These are phyloP conservation scores for Blastobotrys buckinghamii DNA, from an alignment of 1,139 yeast genomes.

Conservation along the genomic window DNA sequence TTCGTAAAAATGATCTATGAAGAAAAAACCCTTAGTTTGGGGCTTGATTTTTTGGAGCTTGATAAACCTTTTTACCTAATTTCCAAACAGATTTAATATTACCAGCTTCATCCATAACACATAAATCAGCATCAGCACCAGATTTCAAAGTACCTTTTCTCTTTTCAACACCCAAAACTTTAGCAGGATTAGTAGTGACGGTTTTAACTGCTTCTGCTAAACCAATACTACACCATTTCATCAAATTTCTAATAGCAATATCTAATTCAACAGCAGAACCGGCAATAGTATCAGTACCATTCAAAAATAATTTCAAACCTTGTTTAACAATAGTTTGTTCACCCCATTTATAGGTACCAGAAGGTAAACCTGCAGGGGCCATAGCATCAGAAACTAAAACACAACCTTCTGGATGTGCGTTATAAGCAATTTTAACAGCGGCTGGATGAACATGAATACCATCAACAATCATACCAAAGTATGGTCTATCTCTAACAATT, in stretches of 20 bases:
- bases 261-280: constrained; percentile 58
- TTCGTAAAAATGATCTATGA: no score
- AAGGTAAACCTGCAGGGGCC: constrained; percentile 41
- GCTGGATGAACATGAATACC: constrained; percentile 61
- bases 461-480: constrained; percentile 55
- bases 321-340: constrained; percentile 42
- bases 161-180: constrained; percentile 41
- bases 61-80: constrained; percentile 40
- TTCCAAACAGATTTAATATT: constrained; percentile 47
- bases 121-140: constrained; percentile 58
- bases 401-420: constrained; percentile 50
- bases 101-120: constrained; percentile 44
- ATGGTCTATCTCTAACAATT: constrained; percentile 35
- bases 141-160: constrained; percentile 47
- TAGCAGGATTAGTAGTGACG: constrained; percentile 54
- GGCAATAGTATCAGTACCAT: constrained; percentile 57
- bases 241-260: constrained; percentile 48
- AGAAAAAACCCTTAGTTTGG: neutral
- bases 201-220: constrained; percentile 52
- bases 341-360: constrained; percentile 40
- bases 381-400: constrained; percentile 60
- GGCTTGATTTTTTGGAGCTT: constrained; percentile 15
- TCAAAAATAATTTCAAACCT: constrained; percentile 44
- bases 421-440: constrained; percentile 49
- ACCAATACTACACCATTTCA: constrained; percentile 46